Evolutionary conservation across 2,329 filamentous ascomycete species (phyloP), one percentile per base, ranked within the genome.

Genomic region (Epichloe baconii): DNA sequence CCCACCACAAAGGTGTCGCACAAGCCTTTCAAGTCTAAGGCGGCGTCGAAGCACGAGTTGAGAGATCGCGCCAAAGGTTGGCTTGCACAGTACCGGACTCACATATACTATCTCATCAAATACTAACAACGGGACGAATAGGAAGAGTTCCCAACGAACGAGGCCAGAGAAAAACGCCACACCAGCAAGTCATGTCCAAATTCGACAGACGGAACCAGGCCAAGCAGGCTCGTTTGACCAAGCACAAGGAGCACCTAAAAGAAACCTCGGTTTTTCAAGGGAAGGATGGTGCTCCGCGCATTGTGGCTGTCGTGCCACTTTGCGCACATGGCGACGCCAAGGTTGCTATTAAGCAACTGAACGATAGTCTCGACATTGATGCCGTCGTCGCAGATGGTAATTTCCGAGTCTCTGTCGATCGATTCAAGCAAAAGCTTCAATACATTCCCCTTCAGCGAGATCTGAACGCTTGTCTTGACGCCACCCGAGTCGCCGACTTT

Each of bases 131-230:
- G 10, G 48, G 15, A 17, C 19, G 3, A 26, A 37, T 31, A 93
- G 88, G 90, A 64, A 93, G 93, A 68, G 78, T 91, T 47, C 83
- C 76, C 51, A 72, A 80, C 61, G 86, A 95, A 64, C 80, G 77
- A 61, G 83, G 84, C 54, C 75, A 76, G 60, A 82, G 91, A 63
- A 94, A 88, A 68, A 95, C 91, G 15, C 88, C 88, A 51, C 88
- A 95, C 67, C 93, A 98, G 67, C 88, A 95, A 71, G 81, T 96
- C 71, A 91, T 96, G 87, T 95, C 89, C 53, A 98, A 97, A 71
- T 79, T 98, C 66, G 89, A 95, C 69, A 85, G 93, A 54, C 83
- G 88, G 61, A 97, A 98, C 68, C 88, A 95, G 73, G 87, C 88
- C 59, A 91, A 91, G 68, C 93, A 98, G 74, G 83, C 85, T 67